Percentiles rank a stretch among this genome's conserved stretches.
Evolutionary conservation across 176 grass and related monocot species (phyloP).

Genomic region (Oryza brachyantha): DNA sequence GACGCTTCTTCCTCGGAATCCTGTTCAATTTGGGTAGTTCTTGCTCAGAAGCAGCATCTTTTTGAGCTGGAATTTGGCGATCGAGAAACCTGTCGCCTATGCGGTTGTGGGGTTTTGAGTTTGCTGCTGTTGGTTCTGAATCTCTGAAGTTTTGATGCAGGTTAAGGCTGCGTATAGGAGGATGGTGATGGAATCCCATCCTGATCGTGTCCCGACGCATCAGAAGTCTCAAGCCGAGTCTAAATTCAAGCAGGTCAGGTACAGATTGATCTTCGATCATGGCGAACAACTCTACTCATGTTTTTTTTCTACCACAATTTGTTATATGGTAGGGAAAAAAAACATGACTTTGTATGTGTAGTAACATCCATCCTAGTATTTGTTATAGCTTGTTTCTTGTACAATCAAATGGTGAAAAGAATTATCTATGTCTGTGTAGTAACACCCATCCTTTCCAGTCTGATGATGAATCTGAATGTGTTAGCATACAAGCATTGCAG

Average conservation of each 20-base stretch:
- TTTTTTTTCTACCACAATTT: too few species aligned
- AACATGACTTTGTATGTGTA: too few species aligned
- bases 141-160: constrained; percentile 36
- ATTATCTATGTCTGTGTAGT: not conserved
- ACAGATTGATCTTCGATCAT: not conserved
- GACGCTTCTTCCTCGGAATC: constrained; percentile 8
- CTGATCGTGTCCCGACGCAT: constrained; percentile 59
- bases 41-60: not conserved
- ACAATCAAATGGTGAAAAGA: not conserved
- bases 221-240: constrained; percentile 71
- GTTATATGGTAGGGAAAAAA: too few species aligned
- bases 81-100: not conserved
- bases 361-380: too few species aligned
- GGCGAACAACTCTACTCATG: not conserved
- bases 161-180: constrained; percentile 76
- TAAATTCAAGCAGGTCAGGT: constrained; percentile 74
- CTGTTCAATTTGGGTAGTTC: not conserved
- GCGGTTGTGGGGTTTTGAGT: not conserved
- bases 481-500: too few species aligned
- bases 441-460: not conserved
- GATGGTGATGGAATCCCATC: constrained; percentile 74
- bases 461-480: not conserved
- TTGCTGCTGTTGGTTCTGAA: not conserved
- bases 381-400: too few species aligned
- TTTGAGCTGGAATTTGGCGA: not conserved